These are phyloP conservation scores for Sporobolus alterniflorus DNA, from an alignment of 202 grass and related monocot species.

Conservation along the genomic window DNA sequence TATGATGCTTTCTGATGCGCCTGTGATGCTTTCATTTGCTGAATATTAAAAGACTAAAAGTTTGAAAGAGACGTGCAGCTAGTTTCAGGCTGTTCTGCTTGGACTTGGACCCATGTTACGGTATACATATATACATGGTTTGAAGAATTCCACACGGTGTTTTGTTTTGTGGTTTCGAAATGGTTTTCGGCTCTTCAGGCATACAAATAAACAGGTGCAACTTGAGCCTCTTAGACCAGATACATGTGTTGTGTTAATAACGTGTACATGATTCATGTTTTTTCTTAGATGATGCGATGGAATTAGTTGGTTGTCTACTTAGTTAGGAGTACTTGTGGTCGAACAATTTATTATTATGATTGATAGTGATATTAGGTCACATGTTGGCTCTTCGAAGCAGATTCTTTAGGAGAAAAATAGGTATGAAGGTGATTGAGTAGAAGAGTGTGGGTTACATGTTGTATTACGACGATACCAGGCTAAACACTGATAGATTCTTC, in stretches of 20 bases:
- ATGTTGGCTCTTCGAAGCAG: neutral
- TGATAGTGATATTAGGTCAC: constrained; percentile 3
- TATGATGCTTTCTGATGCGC: too few relatives aligned
- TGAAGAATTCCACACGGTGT: neutral
- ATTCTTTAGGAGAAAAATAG: constrained; percentile 6
- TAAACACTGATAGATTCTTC: neutral
- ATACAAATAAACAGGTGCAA: neutral
- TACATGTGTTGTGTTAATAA: neutral
- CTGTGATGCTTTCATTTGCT: too few relatives aligned
- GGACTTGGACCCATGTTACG: constrained; percentile 10
- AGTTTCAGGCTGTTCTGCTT: constrained; percentile 4
- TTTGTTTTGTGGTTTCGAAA: constrained; percentile 14
- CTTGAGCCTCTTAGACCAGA: neutral
- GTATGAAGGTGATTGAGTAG: neutral
- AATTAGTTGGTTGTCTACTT: neutral
- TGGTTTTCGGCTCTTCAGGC: constrained; percentile 3
- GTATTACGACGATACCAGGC: too few relatives aligned
- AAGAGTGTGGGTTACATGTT: neutral
- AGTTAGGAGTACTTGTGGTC: neutral
- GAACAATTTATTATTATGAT: constrained; percentile 1
- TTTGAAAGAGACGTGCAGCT: constrained; percentile 35
- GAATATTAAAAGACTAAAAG: too few relatives aligned
- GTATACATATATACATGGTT: neutral
- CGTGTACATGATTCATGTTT: neutral
- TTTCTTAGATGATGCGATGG: neutral